These are phyloP conservation scores for Beta lomatogona DNA, from an alignment of 179 eudicot species.

Conservation along the genomic window DNA sequence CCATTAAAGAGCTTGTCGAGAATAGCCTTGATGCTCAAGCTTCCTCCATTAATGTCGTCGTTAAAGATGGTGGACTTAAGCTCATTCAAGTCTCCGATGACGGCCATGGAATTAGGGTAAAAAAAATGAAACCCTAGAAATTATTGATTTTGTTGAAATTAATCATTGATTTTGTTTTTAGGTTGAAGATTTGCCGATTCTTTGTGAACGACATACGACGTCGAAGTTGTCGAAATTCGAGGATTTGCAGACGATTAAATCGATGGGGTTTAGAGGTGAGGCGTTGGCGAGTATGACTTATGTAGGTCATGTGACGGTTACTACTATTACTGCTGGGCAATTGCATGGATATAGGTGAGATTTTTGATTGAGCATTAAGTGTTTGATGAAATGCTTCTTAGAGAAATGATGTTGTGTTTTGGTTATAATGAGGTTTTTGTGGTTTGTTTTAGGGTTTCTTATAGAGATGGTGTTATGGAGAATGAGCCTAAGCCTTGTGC, in stretches of 20 bases:
- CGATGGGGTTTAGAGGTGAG: conserved; percentile 96
- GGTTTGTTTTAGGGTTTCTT: conserved; percentile 56
- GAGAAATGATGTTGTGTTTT: background rate
- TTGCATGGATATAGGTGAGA: conserved; percentile 68
- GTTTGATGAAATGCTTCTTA: conserved; percentile 33
- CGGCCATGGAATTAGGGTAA: conserved; percentile 88
- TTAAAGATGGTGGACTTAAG: conserved; percentile 83
- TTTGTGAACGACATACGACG: conserved; percentile 94
- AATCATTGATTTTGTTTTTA: conserved; percentile 14
- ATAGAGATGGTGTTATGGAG: conserved; percentile 85
- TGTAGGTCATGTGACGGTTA: conserved; percentile 85
- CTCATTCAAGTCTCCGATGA: conserved; percentile 92
- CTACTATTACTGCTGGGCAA: conserved; percentile 81
- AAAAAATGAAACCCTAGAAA: background rate
- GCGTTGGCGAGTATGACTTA: conserved; percentile 97
- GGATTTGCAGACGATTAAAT: conserved; percentile 79
- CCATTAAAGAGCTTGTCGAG: conserved; percentile 89
- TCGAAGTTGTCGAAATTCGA: conserved; percentile 78
- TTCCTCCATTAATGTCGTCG: conserved; percentile 54
- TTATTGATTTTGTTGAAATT: background rate
- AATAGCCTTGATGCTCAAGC: conserved; percentile 89
- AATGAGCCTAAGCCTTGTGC: conserved; percentile 90
- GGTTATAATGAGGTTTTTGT: conserved; percentile 17
- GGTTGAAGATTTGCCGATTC: conserved; percentile 89
- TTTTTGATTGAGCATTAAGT: conserved; percentile 11